Percentiles rank a stretch among this genome's conserved stretches.
phyloP scores from a whole-genome alignment of 2,329 filamentous ascomycete genomes.

The Apiospora saccharicola region DNA sequence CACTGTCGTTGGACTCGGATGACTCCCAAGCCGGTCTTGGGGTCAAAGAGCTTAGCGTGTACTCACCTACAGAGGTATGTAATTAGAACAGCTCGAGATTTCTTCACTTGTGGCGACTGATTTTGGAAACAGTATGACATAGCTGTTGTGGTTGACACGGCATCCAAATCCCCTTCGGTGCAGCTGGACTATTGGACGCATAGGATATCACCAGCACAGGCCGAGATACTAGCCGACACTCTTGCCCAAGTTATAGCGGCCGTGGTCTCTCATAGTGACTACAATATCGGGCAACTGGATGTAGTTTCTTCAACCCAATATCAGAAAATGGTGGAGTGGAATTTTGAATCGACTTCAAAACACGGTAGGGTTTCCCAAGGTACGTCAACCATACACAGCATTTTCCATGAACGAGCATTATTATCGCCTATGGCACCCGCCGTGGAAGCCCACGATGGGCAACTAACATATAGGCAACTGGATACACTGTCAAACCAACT shows the following conservation, averaged over 20 bases:
- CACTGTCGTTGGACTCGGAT: slow-evolving; percentile 3
- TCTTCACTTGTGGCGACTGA: neutral
- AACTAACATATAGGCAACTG: slow-evolving; percentile 19
- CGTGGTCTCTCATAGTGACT: slow-evolving; percentile 18
- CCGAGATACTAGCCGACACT: slow-evolving; percentile 20
- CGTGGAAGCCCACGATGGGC: slow-evolving; percentile 24
- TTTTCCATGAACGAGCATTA: slow-evolving; percentile 24
- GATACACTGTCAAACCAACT: slow-evolving; percentile 2
- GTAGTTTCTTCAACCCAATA: slow-evolving; percentile 6
- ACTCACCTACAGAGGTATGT: slow-evolving; percentile 27
- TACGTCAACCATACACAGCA: slow-evolving; percentile 22
- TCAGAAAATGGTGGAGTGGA: slow-evolving; percentile 24
- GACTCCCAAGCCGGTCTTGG: neutral
- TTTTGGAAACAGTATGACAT: slow-evolving; percentile 22
- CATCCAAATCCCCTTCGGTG: neutral
- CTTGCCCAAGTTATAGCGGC: slow-evolving; percentile 19
- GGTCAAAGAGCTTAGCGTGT: slow-evolving; percentile 13
- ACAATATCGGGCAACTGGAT: slow-evolving; percentile 12
- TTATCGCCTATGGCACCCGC: slow-evolving; percentile 3
- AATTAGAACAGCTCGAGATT: too few relatives aligned
- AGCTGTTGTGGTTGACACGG: slow-evolving; percentile 25
- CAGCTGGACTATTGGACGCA: slow-evolving; percentile 24
- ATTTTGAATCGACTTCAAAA: neutral
- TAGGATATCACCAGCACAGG: slow-evolving; percentile 15
- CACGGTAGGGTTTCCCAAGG: slow-evolving; percentile 3